phyloP scores from a whole-genome alignment of 2,329 filamentous ascomycete genomes.

The Graphilbum sp. region DNA sequence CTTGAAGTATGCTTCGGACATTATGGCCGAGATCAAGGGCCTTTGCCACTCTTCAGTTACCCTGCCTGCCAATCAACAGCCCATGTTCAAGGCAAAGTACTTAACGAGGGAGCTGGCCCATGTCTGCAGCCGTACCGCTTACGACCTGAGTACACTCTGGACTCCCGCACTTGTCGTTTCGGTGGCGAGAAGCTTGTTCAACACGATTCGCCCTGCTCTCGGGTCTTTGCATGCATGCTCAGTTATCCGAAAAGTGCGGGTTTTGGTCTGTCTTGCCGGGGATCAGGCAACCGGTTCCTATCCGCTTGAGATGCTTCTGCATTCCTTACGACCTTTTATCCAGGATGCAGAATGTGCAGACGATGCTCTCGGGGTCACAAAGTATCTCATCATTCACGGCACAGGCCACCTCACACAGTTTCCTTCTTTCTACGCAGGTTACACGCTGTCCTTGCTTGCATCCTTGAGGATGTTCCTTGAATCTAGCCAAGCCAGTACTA shows the following conservation, averaged over 20 bases:
- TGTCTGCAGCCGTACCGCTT: conserved; percentile 56
- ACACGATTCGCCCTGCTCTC: conserved; percentile 65
- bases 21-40: conserved; percentile 51
- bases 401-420: conserved; percentile 42
- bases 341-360: conserved; percentile 77
- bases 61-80: conserved; percentile 69
- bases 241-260: conserved; percentile 68
- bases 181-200: conserved; percentile 61
- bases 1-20: conserved; percentile 43
- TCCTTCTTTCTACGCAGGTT: conserved; percentile 66
- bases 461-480: conserved; percentile 63
- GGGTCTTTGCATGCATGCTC: conserved; percentile 79
- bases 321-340: conserved; percentile 62
- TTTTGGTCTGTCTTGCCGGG: conserved; percentile 66
- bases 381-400: conserved; percentile 64
- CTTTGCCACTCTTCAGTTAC: conserved; percentile 48
- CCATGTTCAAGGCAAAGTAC: conserved; percentile 65
- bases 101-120: conserved; percentile 60
- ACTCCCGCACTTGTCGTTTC: conserved; percentile 57
- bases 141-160: conserved; percentile 53
- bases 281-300: conserved; percentile 59
- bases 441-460: conserved; percentile 61
- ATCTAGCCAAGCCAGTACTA: conserved; percentile 60
- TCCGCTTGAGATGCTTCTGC: conserved; percentile 77
- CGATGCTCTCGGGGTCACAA: conserved; percentile 72